Base-by-base conservation (phyloP, 306 rosid species). In the Bauhinia variegata region DNA sequence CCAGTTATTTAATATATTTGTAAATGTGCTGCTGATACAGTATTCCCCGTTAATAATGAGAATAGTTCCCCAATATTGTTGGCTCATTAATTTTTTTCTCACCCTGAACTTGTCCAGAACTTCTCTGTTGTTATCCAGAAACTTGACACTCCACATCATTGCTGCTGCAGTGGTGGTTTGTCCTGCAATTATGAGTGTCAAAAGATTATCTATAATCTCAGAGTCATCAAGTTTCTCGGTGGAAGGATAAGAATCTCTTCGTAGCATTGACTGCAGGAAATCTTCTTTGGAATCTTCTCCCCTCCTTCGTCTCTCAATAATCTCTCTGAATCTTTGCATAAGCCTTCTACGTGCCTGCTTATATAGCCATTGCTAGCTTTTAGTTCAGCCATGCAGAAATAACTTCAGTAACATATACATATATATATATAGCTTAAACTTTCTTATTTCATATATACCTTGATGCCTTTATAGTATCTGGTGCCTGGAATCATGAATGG, bases 81-180 rank as follows among this genome's bases (percentile, higher is more conserved):
- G 28, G 28, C 28, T 23, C 2, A 23, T 23, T n/a, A n/a, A n/a
- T n/a, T n/a, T n/a, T n/a, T n/a, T n/a, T 70, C 88, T 79, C 50
- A 84, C 96, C 86, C 96, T 79, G 58, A 88, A 86, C 60, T 42
- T 73, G 41, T 82, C 82, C 60, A 64, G 85, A 16, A 58, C 80
- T 57, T 86, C 89, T 74, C 39, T 80, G 79, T 82, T 88, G 16
- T 80, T 89, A 68, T 80, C 76, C 30, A 88, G 85, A 68, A 86
- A 84, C 80, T 86, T 88, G 49, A 86, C 86, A 78, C 89, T 82
- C 92, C 88, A 88, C 92, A 84, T 88, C 86, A 88, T 78, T 12
- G 92, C 88, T 52, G 96, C 89, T 13, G 92, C 86, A 13, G 92
- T 82, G 15, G 96, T 86, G 47, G 88, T 84, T 65, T 84, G 89